Evolutionary conservation across 208 protist genomes (phyloP), one percentile per base, ranked within the genome.

Genomic region (Leptomonas pyrrhocoris): DNA sequence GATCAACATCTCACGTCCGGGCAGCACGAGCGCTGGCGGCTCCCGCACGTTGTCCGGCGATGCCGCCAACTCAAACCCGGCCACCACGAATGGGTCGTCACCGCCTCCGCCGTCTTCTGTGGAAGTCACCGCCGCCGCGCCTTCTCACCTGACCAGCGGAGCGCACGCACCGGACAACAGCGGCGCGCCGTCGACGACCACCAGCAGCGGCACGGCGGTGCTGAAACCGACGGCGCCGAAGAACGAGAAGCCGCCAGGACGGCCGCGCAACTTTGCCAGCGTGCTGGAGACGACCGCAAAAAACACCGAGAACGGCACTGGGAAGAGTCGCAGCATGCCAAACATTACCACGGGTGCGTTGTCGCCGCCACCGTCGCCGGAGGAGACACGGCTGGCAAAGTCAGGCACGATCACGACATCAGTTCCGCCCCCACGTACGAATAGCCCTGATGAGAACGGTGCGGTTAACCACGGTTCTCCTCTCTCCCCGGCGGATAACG

Each of bases 191-290:
- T n/a, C n/a, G n/a, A n/a, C n/a, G n/a, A n/a, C n/a, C n/a, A n/a
- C 38, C 6, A 42, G 38, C n/a, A n/a, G n/a, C n/a, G n/a, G n/a
- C n/a, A n/a, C 40, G 9, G 38, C 51, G 16, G 48, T 70, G 45
- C 51, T 86, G 38, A 76, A 73, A 56, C 81, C 81, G 54, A 83
- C 81, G 11, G 81, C 73, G 15, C 81, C 81, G n/a, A 86, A 80
- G 67, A 72, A 77, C 27, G 81, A 83, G 53, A 86, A 80, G 43
- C 81, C 81, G 5, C 31, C 62, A 18, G 64, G 57, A 15, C 81
- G 81, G 13, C 75, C 80, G 12, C 74, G 80, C 56, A 85, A 77
- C 53, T 62, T 81, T n/a, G 55, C 72, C 27, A 85, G 71, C 54
- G 69, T 73, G 7, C 45, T 74, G 13, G 75, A 73, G 58, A 74